Evolutionary conservation across 2,329 filamentous ascomycete species (phyloP), one percentile per base, ranked within the genome.

Genomic region (Rutstroemia sp.): DNA sequence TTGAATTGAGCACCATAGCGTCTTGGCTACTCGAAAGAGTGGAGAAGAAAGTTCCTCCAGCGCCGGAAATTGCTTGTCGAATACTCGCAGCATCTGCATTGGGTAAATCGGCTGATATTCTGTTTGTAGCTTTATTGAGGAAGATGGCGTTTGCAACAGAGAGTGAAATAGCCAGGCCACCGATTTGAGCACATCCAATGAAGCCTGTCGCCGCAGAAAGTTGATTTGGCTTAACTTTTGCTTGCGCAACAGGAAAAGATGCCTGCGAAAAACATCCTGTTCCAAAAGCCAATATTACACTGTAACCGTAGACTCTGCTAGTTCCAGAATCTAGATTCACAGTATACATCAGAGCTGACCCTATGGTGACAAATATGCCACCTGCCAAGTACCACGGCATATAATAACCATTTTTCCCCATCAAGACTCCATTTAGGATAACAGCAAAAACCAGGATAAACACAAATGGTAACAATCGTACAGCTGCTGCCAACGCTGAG

Each of bases 401-500:
- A 25, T 39, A 39, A 51, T 19, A 18, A 5, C 14, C 14, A 39
- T 19, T 27, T 41, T 16, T 16, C 18, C 27, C 25, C 10, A 37
- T 19, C 10, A 51, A 4, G 16, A 5, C 30, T 23, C 49, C 34
- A 51, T 41, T 51, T 5, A 41, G 5, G 14, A 51, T 8, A 5
- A 19, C 5, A 19, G 5, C 19, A 6, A 41, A 14, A 27, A 51
- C 19, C 2, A 77, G 58, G 9, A 74, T 61, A 1, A 12, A 42
- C 12, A 52, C 18, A 23, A 52, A 58, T 4, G 69, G 69, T 9
- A 71, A 59, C 19, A 69, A 63, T 18, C 69, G 59, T 47, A 71
- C 63, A 41, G 66, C 64, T 30, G 67, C 62, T 49, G 69, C 80
- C n/a, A 78, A 74, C 10, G 73, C 74, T 6, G 72, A 71, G n/a